A percentile compares a stretch with the other conserved stretches of the same genome.
Evolutionary conservation across 306 rosid genomes (phyloP).

Genomic region (Lablab purpureus): DNA sequence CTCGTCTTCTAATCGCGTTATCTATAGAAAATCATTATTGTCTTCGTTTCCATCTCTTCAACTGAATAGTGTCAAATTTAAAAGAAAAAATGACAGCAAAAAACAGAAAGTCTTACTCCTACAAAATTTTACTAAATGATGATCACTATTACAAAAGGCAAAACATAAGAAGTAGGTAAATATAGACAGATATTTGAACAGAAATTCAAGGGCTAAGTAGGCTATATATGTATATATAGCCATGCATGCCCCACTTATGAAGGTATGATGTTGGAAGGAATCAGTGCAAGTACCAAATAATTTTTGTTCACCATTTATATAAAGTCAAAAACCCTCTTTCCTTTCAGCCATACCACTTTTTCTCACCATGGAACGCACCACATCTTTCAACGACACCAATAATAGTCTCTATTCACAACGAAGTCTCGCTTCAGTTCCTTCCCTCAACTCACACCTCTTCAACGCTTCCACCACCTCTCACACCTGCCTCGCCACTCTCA

Average conservation of each 20-base stretch:
- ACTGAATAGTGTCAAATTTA: neutral
- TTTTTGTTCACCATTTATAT: constrained; percentile 38
- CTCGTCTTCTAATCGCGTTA: too few species aligned
- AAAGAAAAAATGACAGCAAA: neutral
- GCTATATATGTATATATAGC: neutral
- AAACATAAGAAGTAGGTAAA: neutral
- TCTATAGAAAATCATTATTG: neutral
- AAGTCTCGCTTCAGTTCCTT: constrained; percentile 68
- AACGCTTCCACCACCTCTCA: constrained; percentile 42
- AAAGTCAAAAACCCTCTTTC: neutral
- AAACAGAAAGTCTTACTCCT: neutral
- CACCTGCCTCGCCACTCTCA: constrained; percentile 67
- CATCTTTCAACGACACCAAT: constrained; percentile 39
- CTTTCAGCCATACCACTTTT: neutral
- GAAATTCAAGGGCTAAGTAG: neutral
- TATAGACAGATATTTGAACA: neutral
- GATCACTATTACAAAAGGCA: neutral
- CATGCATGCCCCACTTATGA: neutral
- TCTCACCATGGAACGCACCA: constrained; percentile 62
- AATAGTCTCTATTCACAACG: constrained; percentile 53
- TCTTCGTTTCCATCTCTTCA: neutral
- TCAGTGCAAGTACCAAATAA: neutral
- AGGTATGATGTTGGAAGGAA: neutral
- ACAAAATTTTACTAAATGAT: neutral
- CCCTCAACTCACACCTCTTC: constrained; percentile 52